A percentile compares a stretch with the other conserved stretches of the same genome.
Conservation (phyloP, 495 filamentous ascomycete species). For the Lasiosphaeris hirsuta region DNA sequence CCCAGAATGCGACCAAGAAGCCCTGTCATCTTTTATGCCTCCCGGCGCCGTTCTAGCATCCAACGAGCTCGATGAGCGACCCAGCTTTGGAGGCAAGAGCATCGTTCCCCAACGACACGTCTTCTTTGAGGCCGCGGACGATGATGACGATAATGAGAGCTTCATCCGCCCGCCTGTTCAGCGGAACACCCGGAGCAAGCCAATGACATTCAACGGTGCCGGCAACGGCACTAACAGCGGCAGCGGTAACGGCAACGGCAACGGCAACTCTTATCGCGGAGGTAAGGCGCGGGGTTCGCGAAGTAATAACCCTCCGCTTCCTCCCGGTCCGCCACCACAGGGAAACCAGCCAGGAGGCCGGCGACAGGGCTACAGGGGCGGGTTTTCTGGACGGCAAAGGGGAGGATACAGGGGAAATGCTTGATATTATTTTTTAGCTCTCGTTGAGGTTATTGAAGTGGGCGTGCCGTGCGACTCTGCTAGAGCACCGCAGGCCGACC, state of each 20-base stretch:
- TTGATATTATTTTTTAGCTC: too few species aligned
- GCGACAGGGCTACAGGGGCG: too few species aligned
- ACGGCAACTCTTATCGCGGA: background rate
- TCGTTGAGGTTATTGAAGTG: too few species aligned
- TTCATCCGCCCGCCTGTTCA: conserved; percentile 37
- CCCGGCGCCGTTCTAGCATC: background rate
- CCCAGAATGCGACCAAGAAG: conserved; percentile 23
- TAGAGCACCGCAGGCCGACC: too few species aligned
- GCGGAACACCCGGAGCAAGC: conserved; percentile 3
- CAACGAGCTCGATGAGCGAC: conserved; percentile 12
- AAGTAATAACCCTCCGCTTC: conserved; percentile 14
- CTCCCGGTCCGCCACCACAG: conserved; percentile 16
- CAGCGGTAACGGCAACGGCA: background rate
- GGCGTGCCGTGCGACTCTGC: too few species aligned
- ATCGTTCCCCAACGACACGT: conserved; percentile 38
- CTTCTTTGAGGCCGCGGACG: conserved; percentile 36
- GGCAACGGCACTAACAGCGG: background rate
- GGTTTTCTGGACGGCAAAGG: too few species aligned
- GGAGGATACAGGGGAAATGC: too few species aligned
- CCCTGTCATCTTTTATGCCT: conserved; percentile 23
- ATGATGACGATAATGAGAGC: conserved; percentile 42
- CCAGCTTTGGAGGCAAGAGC: conserved; percentile 35
- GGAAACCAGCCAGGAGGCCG: conserved; percentile 19
- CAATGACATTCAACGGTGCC: background rate
- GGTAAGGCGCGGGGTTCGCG: too few species aligned